Percentiles rank a stretch among this genome's conserved stretches.
phyloP scores from a whole-genome alignment of 2,329 filamentous ascomycete genomes.

The Penicillium sp. region DNA sequence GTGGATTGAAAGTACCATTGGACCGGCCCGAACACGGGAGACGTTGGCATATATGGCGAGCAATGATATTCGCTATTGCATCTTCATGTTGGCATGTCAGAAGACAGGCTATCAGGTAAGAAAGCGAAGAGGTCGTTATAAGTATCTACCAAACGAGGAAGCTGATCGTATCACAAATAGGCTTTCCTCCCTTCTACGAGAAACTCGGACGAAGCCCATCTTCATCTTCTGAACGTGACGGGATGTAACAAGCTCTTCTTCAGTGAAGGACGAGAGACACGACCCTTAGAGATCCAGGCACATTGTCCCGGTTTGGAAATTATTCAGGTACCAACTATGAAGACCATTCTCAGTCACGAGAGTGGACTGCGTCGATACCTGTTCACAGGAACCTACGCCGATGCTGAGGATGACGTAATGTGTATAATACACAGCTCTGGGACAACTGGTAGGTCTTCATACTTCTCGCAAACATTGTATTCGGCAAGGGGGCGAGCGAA shows the following conservation, averaged over 20 bases:
- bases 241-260: too few species aligned
- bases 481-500: too few species aligned
- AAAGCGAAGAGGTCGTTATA: slow-evolving; percentile 9
- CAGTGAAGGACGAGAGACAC: too few species aligned
- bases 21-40: not conserved
- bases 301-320: too few species aligned
- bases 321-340: not conserved
- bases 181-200: slow-evolving; percentile 13
- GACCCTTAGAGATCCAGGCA: too few species aligned
- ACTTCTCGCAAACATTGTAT: too few species aligned
- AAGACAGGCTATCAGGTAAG: slow-evolving; percentile 12
- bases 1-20: slow-evolving; percentile 9
- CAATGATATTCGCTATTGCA: slow-evolving; percentile 19
- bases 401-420: slow-evolving; percentile 7
- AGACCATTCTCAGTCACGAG: not conserved
- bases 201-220: too few species aligned
- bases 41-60: slow-evolving; percentile 15
- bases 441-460: slow-evolving; percentile 12
- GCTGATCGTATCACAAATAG: slow-evolving; percentile 18
- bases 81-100: slow-evolving; percentile 16
- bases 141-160: too few species aligned
- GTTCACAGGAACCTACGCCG: not conserved
- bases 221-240: too few species aligned
- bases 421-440: slow-evolving; percentile 15
- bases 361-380: not conserved